Base-by-base conservation (phyloP, 305 asterid species). In the Striga hermonthica region DNA sequence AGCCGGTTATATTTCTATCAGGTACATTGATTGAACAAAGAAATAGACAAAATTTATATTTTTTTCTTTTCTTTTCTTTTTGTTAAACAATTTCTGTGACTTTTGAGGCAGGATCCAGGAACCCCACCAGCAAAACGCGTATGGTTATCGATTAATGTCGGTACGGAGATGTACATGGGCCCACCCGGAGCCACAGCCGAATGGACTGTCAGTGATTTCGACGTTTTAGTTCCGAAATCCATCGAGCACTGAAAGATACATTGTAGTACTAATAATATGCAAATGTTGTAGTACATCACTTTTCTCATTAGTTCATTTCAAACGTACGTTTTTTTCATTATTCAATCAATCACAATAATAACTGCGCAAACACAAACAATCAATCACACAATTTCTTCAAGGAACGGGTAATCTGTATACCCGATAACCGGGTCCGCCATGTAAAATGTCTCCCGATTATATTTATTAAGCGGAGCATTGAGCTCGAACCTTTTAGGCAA, bases 1-100 rank as follows among this genome's bases (percentile, higher is more conserved):
- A 80, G 81, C 59, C 90, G 86, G 43, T 76, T 86, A 62, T 89
- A 86, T 69, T 89, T 89, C 79, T 89, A 89, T 66, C 90, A 86
- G 95, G 96, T 88, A 82, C 58, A 41, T 63, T 77, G 45, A 31
- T 67, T 8, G 3, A 64, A 40, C 16, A 4, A 12, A 12, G 13
- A 12, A 48, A n/a, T 48, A n/a, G 16, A 12, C 28, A 48, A 48
- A 45, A 8, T 1, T 45, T n/a, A 55, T 55, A 1, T 9, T 8
- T 60, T 8, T 4, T 13, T 14, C 3, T 45, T 45, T n/a, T n/a
- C n/a, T n/a, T n/a, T n/a, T n/a, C n/a, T n/a, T n/a, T n/a, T n/a
- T n/a, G n/a, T n/a, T n/a, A n/a, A n/a, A n/a, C n/a, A n/a, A n/a
- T n/a, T n/a, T n/a, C n/a, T 1, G 50, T 14, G 3, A 50, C 57